These are phyloP conservation scores for Aspergillus niger DNA, from an alignment of 2,329 filamentous ascomycete species.

Conservation along the genomic window DNA sequence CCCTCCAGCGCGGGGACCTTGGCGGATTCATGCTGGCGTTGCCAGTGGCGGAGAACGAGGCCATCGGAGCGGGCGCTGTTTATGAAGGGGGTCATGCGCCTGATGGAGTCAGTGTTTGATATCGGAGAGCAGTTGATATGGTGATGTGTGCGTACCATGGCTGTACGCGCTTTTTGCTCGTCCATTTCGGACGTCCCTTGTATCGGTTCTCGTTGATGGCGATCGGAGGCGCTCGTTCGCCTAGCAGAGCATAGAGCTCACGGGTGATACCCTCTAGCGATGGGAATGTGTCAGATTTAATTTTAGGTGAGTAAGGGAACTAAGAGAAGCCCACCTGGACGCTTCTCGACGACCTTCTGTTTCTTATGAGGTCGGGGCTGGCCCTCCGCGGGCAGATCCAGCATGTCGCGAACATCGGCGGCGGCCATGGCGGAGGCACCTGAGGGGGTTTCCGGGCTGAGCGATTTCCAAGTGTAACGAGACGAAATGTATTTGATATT, in stretches of 20 bases:
- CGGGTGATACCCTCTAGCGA: slow-evolving; percentile 51
- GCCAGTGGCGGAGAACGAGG: slow-evolving; percentile 78
- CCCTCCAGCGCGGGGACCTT: slow-evolving; percentile 41
- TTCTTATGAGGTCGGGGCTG: slow-evolving; percentile 69
- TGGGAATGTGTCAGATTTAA: slow-evolving; percentile 6
- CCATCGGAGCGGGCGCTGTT: slow-evolving; percentile 76
- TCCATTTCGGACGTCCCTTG: slow-evolving; percentile 52
- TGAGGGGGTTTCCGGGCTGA: not conserved
- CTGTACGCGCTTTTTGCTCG: slow-evolving; percentile 46
- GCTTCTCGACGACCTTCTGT: slow-evolving; percentile 65
- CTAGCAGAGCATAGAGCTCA: slow-evolving; percentile 54
- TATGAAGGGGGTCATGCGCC: slow-evolving; percentile 70
- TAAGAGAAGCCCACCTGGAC: slow-evolving; percentile 49
- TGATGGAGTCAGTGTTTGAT: slow-evolving; percentile 38
- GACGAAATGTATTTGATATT: fast-evolving
- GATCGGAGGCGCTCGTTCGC: slow-evolving; percentile 55
- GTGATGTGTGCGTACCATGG: slow-evolving; percentile 44
- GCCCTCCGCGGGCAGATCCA: slow-evolving; percentile 71
- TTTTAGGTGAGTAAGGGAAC: too few relatives aligned
- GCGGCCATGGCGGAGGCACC: slow-evolving; percentile 52
- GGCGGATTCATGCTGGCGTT: slow-evolving; percentile 60
- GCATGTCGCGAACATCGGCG: slow-evolving; percentile 82
- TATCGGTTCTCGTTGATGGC: slow-evolving; percentile 56
- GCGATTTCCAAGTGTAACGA: not conserved
- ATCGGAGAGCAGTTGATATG: not conserved